Evolutionary conservation across 163 green algal species (phyloP).

Genomic region (Scenedesmus sp.): DNA sequence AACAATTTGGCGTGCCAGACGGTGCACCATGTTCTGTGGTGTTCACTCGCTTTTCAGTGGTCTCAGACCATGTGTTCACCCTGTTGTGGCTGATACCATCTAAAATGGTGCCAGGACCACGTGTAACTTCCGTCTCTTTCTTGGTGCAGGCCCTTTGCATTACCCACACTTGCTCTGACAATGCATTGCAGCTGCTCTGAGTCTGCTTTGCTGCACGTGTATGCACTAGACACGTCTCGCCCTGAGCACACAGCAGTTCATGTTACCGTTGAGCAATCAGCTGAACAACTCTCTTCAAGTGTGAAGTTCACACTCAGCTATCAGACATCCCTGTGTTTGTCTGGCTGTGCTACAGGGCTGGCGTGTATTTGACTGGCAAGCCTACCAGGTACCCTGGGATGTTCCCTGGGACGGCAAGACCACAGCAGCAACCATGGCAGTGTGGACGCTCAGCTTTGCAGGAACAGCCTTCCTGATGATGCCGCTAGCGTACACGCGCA

Average conservation of each 20-base stretch:
- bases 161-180: background rate
- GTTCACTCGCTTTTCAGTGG: too few species aligned
- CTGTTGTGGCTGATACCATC: background rate
- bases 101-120: too few species aligned
- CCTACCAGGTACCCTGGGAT: conserved; percentile 53
- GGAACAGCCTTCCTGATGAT: conserved; percentile 63
- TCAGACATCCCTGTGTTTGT: background rate
- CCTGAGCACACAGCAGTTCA: too few species aligned
- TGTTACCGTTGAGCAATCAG: background rate
- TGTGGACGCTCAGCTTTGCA: conserved; percentile 64
- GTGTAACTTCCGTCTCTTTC: background rate
- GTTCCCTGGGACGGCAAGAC: conserved; percentile 62
- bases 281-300: background rate
- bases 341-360: conserved; percentile 23
- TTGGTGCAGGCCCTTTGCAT: background rate
- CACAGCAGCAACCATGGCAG: conserved; percentile 55
- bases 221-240: too few species aligned
- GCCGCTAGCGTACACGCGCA: conserved; percentile 48
- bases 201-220: background rate
- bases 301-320: background rate
- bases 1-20: too few species aligned
- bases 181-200: background rate
- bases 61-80: background rate
- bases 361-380: conserved; percentile 26
- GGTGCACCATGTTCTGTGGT: too few species aligned